A percentile compares a stretch with the other conserved stretches of the same genome.
Conservation (phyloP, 257 asterid species). For the Gentiana straminea region DNA sequence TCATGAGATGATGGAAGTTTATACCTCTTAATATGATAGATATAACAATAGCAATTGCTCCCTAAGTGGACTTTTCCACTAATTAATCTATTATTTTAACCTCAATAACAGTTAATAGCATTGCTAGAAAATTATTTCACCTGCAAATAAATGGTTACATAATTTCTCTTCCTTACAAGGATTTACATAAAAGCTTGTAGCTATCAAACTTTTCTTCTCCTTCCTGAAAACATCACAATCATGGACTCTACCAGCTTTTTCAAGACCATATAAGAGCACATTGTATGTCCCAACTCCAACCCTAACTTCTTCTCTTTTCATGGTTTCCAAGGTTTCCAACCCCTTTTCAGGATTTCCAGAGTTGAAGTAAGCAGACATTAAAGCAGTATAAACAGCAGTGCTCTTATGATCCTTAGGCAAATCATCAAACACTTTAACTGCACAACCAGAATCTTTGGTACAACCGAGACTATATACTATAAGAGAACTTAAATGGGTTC, state of each 20-base stretch:
- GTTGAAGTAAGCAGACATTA: conserved; percentile 50
- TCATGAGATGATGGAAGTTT: no score
- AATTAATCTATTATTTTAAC: no score
- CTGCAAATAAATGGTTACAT: conserved; percentile 63
- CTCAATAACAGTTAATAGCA: neutral
- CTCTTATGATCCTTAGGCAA: conserved; percentile 57
- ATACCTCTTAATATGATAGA: no score
- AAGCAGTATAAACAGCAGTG: conserved; percentile 59
- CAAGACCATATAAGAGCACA: conserved; percentile 57
- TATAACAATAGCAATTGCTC: no score
- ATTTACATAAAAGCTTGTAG: conserved; percentile 15
- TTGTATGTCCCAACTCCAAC: conserved; percentile 49
- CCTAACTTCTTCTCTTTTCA: conserved; percentile 40
- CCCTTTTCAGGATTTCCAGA: conserved; percentile 46
- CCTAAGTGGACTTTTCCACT: no score
- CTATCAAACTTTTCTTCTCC: conserved; percentile 43
- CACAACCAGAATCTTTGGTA: conserved; percentile 33
- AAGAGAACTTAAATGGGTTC: conserved; percentile 55
- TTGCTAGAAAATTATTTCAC: conserved; percentile 14
- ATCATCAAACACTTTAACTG: conserved; percentile 44
- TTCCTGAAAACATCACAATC: conserved; percentile 39
- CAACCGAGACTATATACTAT: conserved; percentile 64
- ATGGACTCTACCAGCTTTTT: conserved; percentile 31
- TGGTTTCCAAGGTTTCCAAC: conserved; percentile 40
- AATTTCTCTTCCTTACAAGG: conserved; percentile 41